phyloP scores from a whole-genome alignment of 2,329 filamentous ascomycete genomes.

The Cadophora gregata region DNA sequence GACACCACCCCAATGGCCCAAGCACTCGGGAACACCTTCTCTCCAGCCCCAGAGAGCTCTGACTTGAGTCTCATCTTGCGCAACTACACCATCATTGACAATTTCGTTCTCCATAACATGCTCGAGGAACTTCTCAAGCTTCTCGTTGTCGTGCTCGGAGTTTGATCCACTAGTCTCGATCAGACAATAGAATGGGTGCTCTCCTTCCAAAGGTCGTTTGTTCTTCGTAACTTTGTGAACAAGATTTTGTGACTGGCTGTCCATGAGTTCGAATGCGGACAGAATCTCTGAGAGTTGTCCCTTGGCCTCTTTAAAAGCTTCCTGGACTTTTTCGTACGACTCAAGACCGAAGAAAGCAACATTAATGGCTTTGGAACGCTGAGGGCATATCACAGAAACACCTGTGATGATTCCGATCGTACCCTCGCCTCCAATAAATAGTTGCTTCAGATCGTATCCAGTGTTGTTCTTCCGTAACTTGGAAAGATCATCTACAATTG shows the following conservation, averaged over 20 bases:
- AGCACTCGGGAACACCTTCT: conserved; percentile 88
- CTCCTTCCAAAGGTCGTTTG: conserved; percentile 79
- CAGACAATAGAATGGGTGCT: conserved; percentile 94
- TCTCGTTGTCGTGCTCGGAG: conserved; percentile 88
- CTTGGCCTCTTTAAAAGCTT: conserved; percentile 89
- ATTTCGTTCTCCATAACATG: conserved; percentile 88
- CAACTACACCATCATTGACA: conserved; percentile 86
- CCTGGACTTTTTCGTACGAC: conserved; percentile 86
- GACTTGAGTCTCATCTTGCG: conserved; percentile 91
- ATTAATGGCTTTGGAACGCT: conserved; percentile 85
- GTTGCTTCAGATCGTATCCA: conserved; percentile 94
- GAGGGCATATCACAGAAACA: conserved; percentile 87
- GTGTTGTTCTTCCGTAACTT: conserved; percentile 98
- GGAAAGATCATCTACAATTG: conserved; percentile 85
- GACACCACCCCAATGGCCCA: conserved; percentile 89
- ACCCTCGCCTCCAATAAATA: conserved; percentile 95
- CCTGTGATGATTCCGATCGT: conserved; percentile 94
- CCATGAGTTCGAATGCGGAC: conserved; percentile 98
- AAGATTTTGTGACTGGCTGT: conserved; percentile 78
- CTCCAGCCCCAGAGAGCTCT: conserved; percentile 88
- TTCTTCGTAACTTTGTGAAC: conserved; percentile 77
- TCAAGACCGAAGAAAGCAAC: conserved; percentile 93
- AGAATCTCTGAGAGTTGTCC: conserved; percentile 90
- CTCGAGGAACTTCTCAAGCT: conserved; percentile 89
- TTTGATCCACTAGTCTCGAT: conserved; percentile 97